Base-by-base conservation (phyloP, 495 filamentous ascomycete genomes). In the Aspergillus funiculosus region DNA sequence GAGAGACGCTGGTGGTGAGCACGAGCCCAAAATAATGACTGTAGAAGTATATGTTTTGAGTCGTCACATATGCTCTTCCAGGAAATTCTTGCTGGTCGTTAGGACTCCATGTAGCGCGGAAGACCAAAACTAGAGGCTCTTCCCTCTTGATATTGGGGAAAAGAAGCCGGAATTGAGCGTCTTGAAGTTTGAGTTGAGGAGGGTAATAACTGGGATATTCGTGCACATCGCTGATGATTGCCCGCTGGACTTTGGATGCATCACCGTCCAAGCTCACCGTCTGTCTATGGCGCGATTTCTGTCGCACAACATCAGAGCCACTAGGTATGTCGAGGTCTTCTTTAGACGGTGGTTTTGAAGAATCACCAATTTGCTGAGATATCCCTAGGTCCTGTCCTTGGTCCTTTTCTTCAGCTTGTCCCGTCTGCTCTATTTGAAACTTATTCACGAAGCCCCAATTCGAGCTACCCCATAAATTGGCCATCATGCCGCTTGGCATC, bases 1-100 rank as follows among this genome's bases (percentile, higher is more conserved):
- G 72, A 26, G 74, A 77, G 25, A 87, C 76, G 14, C 76, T 77
- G 25, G 87, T 86, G 1, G 87, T 89, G 35, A 96, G 71, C 0
- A 95, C 87, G 20, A 98, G 73, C n/a, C 92, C 92, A 55, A 94
- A 76, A 52, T 95, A 84, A 59, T 97, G 81, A 41, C 89, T 94
- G 67, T 95, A 98, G 61, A 98, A 98, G 57, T 94, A 96, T 49
- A 97, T 78, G 25, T 89, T 82, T 39, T 79, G 79, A 3, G 80
- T 74, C 1, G 94, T 97, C 34, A 95, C 82, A 61, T 90, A 98
- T 15, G 89, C 83, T 42, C 92, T 74, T 0, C 92, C 94, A 31
- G 90, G 85, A 43, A 89, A 85, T 40, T 88, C 84, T 64, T 89
- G 86, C 46, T 80, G 76, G 4, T 86, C 82, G 56, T 84, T 86